Conservation (phyloP, 2,329 filamentous ascomycete species). For the Phyllosticta paracitricarpa region DNA sequence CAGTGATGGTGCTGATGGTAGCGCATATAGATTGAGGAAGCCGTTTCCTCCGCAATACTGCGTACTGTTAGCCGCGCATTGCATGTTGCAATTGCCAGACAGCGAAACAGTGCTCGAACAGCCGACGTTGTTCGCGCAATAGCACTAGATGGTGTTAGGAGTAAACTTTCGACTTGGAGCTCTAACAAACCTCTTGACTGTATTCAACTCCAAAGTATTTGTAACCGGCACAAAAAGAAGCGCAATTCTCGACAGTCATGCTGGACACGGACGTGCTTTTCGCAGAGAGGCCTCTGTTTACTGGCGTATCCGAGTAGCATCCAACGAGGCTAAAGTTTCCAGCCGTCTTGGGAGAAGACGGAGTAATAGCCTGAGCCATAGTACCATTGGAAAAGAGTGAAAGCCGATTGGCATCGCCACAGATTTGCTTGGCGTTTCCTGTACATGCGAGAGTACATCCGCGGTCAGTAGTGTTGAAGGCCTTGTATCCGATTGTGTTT, state of each 20-base stretch:
- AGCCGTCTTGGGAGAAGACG: conserved; percentile 19
- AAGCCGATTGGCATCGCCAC: conserved; percentile 21
- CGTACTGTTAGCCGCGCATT: conserved; percentile 17
- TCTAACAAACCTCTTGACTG: conserved; percentile 16
- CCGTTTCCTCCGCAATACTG: conserved; percentile 22
- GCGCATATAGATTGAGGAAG: conserved; percentile 18
- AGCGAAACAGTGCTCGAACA: conserved; percentile 11
- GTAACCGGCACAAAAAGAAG: conserved; percentile 25
- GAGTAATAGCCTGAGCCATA: conserved; percentile 13
- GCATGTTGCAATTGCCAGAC: conserved; percentile 18
- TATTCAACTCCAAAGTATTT: conserved; percentile 32
- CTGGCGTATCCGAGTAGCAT: conserved; percentile 23
- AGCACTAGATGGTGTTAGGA: conserved; percentile 11
- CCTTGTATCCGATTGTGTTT: conserved; percentile 17
- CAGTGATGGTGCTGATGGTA: background rate
- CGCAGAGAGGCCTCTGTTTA: conserved; percentile 18
- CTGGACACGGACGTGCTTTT: conserved; percentile 16
- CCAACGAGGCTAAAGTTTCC: conserved; percentile 18
- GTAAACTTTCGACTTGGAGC: accelerated
- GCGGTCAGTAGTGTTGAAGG: conserved; percentile 19
- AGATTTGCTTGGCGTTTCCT: conserved; percentile 22
- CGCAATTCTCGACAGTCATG: conserved; percentile 34
- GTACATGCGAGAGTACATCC: conserved; percentile 21
- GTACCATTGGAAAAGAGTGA: conserved; percentile 21
- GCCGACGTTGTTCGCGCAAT: conserved; percentile 19